Conservation (phyloP, 2,329 filamentous ascomycete genomes). For the Bipolaris sorokiniana region DNA sequence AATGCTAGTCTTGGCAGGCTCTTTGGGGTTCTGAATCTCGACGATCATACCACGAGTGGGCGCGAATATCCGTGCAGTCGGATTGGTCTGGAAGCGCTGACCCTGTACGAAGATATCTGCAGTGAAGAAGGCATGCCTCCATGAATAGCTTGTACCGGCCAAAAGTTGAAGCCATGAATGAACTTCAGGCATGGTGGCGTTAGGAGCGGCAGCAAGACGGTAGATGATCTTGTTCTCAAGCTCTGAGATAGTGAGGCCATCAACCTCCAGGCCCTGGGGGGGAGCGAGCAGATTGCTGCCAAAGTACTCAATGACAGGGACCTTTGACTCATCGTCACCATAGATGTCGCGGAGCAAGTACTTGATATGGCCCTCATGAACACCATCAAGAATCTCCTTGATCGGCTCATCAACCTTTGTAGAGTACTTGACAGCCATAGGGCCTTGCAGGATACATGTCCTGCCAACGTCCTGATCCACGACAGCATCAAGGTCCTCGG, state of each 20-base stretch:
- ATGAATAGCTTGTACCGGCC: conserved; percentile 83
- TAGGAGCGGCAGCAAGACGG: conserved; percentile 77
- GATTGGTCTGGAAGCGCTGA: conserved; percentile 96
- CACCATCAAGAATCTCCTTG: conserved; percentile 89
- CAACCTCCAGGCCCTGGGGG: conserved; percentile 71
- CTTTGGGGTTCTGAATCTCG: conserved; percentile 81
- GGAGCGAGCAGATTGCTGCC: conserved; percentile 81
- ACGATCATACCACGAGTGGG: conserved; percentile 86
- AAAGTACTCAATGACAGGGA: conserved; percentile 93
- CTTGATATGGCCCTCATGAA: conserved; percentile 87
- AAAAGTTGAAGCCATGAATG: conserved; percentile 89
- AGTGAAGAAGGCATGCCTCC: conserved; percentile 93
- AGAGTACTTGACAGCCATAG: conserved; percentile 89
- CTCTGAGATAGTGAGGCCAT: conserved; percentile 83
- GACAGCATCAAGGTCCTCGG: conserved; percentile 94
- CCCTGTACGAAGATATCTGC: conserved; percentile 94
- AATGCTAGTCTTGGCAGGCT: conserved; percentile 83
- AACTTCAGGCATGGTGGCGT: conserved; percentile 74
- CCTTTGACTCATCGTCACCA: conserved; percentile 70
- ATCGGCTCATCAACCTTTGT: conserved; percentile 90
- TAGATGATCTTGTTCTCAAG: conserved; percentile 82
- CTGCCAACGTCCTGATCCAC: conserved; percentile 95
- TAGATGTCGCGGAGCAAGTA: conserved; percentile 82
- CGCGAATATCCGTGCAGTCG: conserved; percentile 87
- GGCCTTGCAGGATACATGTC: conserved; percentile 95